Evolutionary conservation across 768 basidiomycete species (phyloP), one percentile per base, ranked within the genome.

Genomic region (Rhodotorula toruloides): DNA sequence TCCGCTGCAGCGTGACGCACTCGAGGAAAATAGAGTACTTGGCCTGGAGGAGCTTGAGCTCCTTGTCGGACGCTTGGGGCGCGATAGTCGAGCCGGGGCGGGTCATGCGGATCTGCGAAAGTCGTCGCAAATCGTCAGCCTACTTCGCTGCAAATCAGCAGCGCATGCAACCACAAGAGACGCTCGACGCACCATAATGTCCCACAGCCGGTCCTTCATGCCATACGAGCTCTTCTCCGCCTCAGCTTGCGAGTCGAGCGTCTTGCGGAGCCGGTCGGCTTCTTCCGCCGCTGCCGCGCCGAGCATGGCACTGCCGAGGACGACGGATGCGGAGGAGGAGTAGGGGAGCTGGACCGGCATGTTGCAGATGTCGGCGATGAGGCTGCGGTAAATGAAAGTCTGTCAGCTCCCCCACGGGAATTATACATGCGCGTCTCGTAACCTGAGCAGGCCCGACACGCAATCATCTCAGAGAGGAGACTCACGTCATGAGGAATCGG

Each of bases 1-100:
- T 81, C 75, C 84, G 84, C 81, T 99, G 96, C 47, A 91, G 86
- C 22, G 90, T 88, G 53, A 96, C 90, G 27, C 80, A 83, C 77
- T 97, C 92, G 62, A 84, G 78, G 80, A 97, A 98, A 74, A 97
- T 92, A 76, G 84, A 86, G 78, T 96, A 98, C 80, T 99, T 99
- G 13, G 87, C 90, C 60, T 90, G 85, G 56, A 98, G 79, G 53
- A 98, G 77, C 74, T 81, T 86, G 77, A 84, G 85, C 78, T 88
- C 90, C 77, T 79, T 84, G 1, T 76, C 67, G 7, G 82, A 81
- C 17, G 85, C 85, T 22, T 80, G 79, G 4, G 93, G 90, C 12
- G 78, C 75, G 40, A 99, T 81, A 49, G 87, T 79, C 22, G 82
- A 84, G 8, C 88, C 94, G 2, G 85, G 80, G 40, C 89, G 87